Base-by-base conservation (phyloP, 768 basidiomycete species). In the Leccinellum rugosiceps region DNA sequence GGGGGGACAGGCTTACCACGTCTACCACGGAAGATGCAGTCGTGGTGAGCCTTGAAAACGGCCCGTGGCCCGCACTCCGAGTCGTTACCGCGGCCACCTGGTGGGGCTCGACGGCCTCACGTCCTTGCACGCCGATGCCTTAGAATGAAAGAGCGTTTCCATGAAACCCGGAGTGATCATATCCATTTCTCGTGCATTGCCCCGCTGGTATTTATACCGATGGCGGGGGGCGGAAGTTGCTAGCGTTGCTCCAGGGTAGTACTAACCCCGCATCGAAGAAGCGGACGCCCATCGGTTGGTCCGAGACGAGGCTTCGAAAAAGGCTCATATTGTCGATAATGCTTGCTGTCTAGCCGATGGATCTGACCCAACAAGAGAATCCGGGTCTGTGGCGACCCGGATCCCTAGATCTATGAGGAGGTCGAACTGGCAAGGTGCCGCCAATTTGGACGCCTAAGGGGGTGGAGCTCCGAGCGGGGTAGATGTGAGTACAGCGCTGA, bases 21-120 rank as follows among this genome's bases (percentile, higher is more conserved):
- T 50, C 60, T 53, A 62, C 56, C 56, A 45, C 11, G 56, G 48
- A 34, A 58, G 56, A 30, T 48, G 17, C n/a, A 41, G 7, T 31
- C 46, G 17, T 54, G 31, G 30, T 34, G 38, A 7, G 43, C 43
- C 26, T 26, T 26, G 26, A 56, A 55, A 45, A 55, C 57, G 31
- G 31, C 31, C 31, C 31, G 31, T 6, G 31, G 11, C 11, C 31
- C 11, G 31, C 31, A 10, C 31, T 32, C 50, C 53, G 25, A 50
- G 58, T 45, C 50, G 53, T 21, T 58, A 50, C 21, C 55, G 53
- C 45, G 54, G 51, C 53, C 60, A 58, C 43, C 30, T 54, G 49
- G 50, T 53, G 13, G 32, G 14, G 26, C 35, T 61, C 53, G 30
- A 52, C n/a, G n/a, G n/a, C n/a, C n/a, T n/a, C n/a, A n/a, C n/a